Conservation (phyloP, 306 rosid genomes). For the Cicer pinnatifidum region DNA sequence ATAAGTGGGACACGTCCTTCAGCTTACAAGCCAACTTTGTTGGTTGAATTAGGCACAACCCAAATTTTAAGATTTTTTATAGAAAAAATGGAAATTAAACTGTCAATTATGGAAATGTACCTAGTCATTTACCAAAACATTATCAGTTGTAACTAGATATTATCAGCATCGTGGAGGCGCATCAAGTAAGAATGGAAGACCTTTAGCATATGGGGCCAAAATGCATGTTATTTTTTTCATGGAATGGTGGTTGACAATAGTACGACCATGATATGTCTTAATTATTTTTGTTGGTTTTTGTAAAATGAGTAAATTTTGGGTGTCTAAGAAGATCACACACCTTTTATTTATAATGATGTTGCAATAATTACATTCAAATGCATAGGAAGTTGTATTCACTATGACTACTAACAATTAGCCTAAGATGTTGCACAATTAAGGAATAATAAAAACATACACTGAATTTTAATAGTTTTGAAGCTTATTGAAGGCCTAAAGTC, state of each 20-base stretch:
- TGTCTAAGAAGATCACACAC: too few species aligned
- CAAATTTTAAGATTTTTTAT: too few species aligned
- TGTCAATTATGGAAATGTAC: slow-evolving; percentile 3
- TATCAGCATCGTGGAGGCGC: not conserved
- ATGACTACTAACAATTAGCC: too few species aligned
- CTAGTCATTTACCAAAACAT: slow-evolving; percentile 30
- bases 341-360: too few species aligned
- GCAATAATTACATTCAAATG: too few species aligned
- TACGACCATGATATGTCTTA: not conserved
- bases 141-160: not conserved
- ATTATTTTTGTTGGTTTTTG: not conserved
- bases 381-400: too few species aligned
- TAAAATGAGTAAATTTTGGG: too few species aligned
- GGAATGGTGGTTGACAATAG: slow-evolving; percentile 12
- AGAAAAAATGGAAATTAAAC: not conserved
- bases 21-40: too few species aligned
- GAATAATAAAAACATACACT: too few species aligned
- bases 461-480: not conserved
- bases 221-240: not conserved
- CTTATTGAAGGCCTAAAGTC: not conserved
- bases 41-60: too few species aligned
- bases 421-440: too few species aligned
- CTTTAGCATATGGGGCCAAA: not conserved
- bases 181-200: slow-evolving; percentile 11
- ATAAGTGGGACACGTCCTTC: too few species aligned